Percentiles rank a stretch among this genome's conserved stretches.
Conservation (phyloP, 345 rosid genomes). For the Ricinus communis region DNA sequence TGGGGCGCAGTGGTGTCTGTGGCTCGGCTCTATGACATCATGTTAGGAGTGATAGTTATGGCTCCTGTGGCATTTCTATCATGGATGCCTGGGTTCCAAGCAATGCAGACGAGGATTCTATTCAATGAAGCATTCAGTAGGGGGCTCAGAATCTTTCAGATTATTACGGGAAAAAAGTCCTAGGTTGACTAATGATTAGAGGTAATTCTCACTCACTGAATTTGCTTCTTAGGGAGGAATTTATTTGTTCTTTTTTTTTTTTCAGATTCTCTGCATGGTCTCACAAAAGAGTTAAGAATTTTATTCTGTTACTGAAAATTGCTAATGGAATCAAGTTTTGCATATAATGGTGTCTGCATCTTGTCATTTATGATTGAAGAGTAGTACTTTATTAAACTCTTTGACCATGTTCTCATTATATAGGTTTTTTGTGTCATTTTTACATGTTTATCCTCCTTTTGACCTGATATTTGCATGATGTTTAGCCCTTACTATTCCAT, state of each 20-base stretch:
- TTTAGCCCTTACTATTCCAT: neutral
- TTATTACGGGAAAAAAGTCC: slow-evolving; percentile 73
- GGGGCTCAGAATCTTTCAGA: slow-evolving; percentile 82
- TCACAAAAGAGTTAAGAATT: neutral
- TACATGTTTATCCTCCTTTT: neutral
- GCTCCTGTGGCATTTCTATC: slow-evolving; percentile 81
- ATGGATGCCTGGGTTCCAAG: slow-evolving; percentile 93
- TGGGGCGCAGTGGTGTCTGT: slow-evolving; percentile 76
- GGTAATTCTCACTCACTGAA: slow-evolving; percentile 21
- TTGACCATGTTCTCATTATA: neutral
- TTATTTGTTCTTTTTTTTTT: neutral
- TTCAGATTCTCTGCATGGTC: neutral
- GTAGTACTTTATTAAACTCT: neutral
- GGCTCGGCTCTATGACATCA: slow-evolving; percentile 75
- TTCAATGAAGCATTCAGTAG: slow-evolving; percentile 92
- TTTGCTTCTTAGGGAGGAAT: neutral
- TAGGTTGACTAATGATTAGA: slow-evolving; percentile 33
- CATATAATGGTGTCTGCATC: neutral
- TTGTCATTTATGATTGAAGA: slow-evolving; percentile 2
- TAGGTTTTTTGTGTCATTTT: neutral
- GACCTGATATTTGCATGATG: neutral
- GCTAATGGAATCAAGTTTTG: neutral
- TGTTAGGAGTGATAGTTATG: slow-evolving; percentile 80
- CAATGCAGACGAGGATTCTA: slow-evolving; percentile 85
- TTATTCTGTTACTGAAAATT: neutral